Conservation (phyloP, 768 basidiomycete genomes). For the Hebeloma cylindrosporum region DNA sequence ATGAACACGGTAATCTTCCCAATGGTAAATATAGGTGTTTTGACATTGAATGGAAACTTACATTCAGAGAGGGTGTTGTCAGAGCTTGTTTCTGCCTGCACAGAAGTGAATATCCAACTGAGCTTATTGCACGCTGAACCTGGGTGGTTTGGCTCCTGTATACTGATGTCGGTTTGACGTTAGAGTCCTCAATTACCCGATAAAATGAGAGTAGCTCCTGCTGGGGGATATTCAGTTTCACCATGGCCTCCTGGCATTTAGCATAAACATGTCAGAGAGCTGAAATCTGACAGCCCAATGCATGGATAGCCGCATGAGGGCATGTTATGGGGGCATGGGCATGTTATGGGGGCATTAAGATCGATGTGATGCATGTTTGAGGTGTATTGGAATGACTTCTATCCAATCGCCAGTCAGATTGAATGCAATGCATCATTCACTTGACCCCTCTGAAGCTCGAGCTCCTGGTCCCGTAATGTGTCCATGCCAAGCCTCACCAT, state of each 20-base stretch:
- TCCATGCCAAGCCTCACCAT: not conserved
- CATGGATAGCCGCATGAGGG: not conserved
- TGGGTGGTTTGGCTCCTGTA: not conserved
- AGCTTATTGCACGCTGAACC: not conserved
- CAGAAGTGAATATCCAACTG: not conserved
- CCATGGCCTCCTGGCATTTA: not conserved
- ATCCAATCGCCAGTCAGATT: not conserved
- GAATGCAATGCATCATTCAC: not conserved
- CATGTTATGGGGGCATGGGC: too few species aligned
- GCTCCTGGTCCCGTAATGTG: not conserved
- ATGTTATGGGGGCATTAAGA: not conserved
- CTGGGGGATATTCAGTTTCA: not conserved
- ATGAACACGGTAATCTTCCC: conserved; percentile 9
- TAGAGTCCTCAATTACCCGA: too few species aligned
- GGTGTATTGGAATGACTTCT: conserved; percentile 1
- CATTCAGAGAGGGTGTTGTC: not conserved
- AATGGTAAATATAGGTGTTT: not conserved
- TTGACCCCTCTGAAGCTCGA: not conserved
- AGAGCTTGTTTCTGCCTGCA: not conserved
- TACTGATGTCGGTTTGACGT: too few species aligned
- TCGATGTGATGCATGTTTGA: not conserved
- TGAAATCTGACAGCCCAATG: not conserved
- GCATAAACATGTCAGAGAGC: not conserved
- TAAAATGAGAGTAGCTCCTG: not conserved
- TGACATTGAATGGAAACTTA: not conserved